Evolutionary conservation across 331 rosid genomes (phyloP).

Genomic region (Saraca asoca): DNA sequence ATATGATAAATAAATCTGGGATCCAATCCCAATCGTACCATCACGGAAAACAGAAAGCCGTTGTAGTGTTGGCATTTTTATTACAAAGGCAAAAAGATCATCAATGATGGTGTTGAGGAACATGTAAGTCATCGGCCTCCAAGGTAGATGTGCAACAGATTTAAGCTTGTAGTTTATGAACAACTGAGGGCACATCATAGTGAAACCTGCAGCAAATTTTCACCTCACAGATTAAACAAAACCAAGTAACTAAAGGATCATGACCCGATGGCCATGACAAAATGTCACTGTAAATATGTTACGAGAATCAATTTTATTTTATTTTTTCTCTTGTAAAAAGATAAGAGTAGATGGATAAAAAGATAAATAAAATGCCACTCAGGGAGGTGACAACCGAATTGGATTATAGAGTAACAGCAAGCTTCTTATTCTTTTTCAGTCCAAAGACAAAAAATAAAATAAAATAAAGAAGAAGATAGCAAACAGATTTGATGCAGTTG

Average conservation of each 20-base stretch:
- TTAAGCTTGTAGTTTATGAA: conserved; percentile 96
- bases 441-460: neutral
- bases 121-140: conserved; percentile 99
- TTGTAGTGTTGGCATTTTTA: conserved; percentile 90
- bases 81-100: conserved; percentile 96
- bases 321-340: neutral
- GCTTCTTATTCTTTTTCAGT: conserved; percentile 10
- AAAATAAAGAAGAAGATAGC: neutral
- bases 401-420: neutral
- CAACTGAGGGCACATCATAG: conserved; percentile 99
- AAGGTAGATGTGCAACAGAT: conserved; percentile 98
- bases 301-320: neutral
- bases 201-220: conserved; percentile 64
- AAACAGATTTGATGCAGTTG: neutral
- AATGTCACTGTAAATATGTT: neutral
- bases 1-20: neutral
- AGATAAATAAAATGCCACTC: neutral
- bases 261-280: neutral
- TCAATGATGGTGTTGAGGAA: conserved; percentile 97
- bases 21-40: conserved; percentile 56
- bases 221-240: conserved; percentile 10
- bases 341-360: neutral
- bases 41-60: conserved; percentile 98
- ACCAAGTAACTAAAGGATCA: conserved; percentile 9
- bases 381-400: neutral